Evolutionary conservation across 2,329 filamentous ascomycete genomes (phyloP), one percentile per base, ranked within the genome.

Genomic region (Arthrobotrys entomopaga): DNA sequence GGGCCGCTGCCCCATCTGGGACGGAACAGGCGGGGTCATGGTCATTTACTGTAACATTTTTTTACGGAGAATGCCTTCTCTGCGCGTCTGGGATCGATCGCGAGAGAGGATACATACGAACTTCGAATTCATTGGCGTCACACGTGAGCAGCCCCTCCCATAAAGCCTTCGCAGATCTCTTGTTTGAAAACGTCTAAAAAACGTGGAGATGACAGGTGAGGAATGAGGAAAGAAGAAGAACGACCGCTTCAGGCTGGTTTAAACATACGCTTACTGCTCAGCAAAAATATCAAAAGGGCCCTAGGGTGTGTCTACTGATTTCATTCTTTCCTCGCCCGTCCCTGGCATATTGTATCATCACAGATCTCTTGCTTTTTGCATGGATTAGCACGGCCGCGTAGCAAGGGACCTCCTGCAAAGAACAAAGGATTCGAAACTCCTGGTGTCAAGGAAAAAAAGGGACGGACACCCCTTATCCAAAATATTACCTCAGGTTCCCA

Each of bases 371-470:
- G 56, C 34, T 40, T 38, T 67, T 54, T 54, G 46, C 50, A 70
- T 70, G 65, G 24, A 46, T 24, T 48, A 48, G 38, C 40, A 65
- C 49, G 49, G 46, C 20, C 56, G 60, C 22, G 49, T n/a, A 57
- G 29, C 69, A 53, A 60, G 67, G 69, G 69, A n/a, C 63, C 56
- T 66, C 56, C 60, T 66, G 54, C 49, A 50, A 19, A 24, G 58
- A 66, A 56, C 61, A 53, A 65, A 73, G 69, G 69, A 61, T 73
- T 61, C 69, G 69, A 73, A 73, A 73, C 69, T 66, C 56, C 40
- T 73, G 61, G 26, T 57, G 69, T 73, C 20, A 61, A 61, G 69
- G 61, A 72, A 43, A 43, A 64, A 26, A 64, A 65, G 67, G 60
- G 54, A 54, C 38, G 46, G 40, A 38, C 40, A 26, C 69, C 63